Evolutionary conservation across 768 basidiomycete species (phyloP), one percentile per base, ranked within the genome.

Genomic region (Xerocomellus chrysenteron): DNA sequence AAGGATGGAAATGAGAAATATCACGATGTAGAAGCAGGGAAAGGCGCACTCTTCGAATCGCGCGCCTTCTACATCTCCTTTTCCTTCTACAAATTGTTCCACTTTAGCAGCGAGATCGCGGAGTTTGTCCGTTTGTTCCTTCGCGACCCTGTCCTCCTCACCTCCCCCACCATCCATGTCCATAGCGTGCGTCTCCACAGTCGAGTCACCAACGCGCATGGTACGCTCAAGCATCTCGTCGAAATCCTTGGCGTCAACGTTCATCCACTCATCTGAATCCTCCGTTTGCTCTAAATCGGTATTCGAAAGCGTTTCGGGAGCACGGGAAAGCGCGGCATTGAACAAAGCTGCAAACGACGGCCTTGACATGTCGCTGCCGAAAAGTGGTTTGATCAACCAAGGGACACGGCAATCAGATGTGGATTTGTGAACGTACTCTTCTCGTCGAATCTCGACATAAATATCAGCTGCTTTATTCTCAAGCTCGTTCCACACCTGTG

Each of bases 41-140:
- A 43, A 42, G 17, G 77, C 89, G 66, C 73, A 98, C 95, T 98
- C 96, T 52, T 87, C 85, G 65, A 99, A 96, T 59, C 79, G 74
- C 0, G 94, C 97, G 4, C 97, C 97, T 59, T 92, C 88, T 10
- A 97, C 57, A 56, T 91, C 88, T 2, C 97, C 97, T 67, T 95
- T 75, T 3, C 90, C 94, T 62, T 93, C 86, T 2, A 99, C 86
- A 67, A 99, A 99, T n/a, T 77, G 76, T 63, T 91, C 88, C 1
- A 99, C 92, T 68, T 92, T 91, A 57, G 81, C 74, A 12, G 97
- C 95, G 50, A 99, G 78, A 57, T 82, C 80, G 62, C 84, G 85
- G 32, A 98, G 73, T 57, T 82, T 83, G 21, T 78, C 69, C 11
- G 93, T 87, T 68, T 92, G 88, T 56, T 82, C 79, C 28, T 82